Evolutionary conservation across 1,139 yeast species (phyloP), one percentile per base, ranked within the genome.

Genomic region (Geotrichum australiense): DNA sequence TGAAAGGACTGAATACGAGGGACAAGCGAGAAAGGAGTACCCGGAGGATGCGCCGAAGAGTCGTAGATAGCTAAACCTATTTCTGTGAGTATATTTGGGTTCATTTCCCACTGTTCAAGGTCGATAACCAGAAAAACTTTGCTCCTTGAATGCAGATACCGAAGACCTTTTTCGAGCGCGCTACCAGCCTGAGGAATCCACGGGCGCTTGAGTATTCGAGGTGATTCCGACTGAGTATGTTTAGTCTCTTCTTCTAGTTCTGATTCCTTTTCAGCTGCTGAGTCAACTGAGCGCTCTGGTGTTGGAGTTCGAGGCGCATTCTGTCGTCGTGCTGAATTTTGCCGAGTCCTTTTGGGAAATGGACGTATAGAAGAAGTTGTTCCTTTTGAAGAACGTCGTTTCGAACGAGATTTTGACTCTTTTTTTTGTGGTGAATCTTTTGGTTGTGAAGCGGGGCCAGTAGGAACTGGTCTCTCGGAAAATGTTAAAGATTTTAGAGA

Each of bases 51-150:
- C 21, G 8, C 30, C 20, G 31, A 52, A 5, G 91, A 89, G 49
- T 80, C 84, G 56, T 74, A 80, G 4, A 81, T 70, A 2, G 83
- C 68, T 2, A 82, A 61, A 2, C 93, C 93, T 37, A 81, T 70
- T 56, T 82, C 93, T 0, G 85, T 80, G 18, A 81, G 65, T 8
- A 62, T 48, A 14, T 62, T 52, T 7, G 61, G 64, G 46, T 70
- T 59, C 19, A 61, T 53, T 53, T 82, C 93, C 65, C 67, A 78
- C 3, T 82, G 80, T 56, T 82, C 91, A 8, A 80, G 66, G 56
- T 82, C 91, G 16, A 82, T 59, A 16, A 78, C 70, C 4, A 53
- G 41, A 29, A 49, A 49, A 6, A 50, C 27, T 20, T 35, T 41
- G 15, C 28, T 11, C 15, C 42, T 32, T 16, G 25, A 26, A 16